A percentile compares a stretch with the other conserved stretches of the same genome.
These are phyloP conservation scores for Taphrina flavorubra DNA, from an alignment of 1,139 yeast genomes.

Conservation along the genomic window DNA sequence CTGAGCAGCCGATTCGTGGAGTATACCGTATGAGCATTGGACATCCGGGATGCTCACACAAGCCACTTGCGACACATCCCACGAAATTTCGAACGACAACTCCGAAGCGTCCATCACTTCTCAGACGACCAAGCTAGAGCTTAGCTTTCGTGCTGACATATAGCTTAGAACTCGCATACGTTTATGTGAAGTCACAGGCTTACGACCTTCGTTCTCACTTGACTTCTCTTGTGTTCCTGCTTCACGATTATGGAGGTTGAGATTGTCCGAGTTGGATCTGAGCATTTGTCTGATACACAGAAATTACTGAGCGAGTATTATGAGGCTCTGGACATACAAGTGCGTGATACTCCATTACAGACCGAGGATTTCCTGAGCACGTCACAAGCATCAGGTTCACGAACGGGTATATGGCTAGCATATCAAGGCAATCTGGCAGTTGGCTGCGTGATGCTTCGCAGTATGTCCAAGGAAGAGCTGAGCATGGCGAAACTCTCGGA, in stretches of 20 bases:
- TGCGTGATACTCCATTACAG: conserved; percentile 31
- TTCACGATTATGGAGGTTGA: neutral
- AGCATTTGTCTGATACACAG: conserved; percentile 9
- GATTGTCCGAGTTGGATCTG: conserved; percentile 7
- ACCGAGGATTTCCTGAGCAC: conserved; percentile 6
- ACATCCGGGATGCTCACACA: neutral
- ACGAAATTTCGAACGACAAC: neutral
- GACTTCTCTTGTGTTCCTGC: no score
- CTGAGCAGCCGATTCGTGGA: neutral
- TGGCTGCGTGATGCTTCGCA: conserved; percentile 29
- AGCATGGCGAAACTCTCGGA: conserved; percentile 8
- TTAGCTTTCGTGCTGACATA: no score
- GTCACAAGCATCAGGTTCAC: conserved; percentile 4
- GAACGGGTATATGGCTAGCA: conserved; percentile 23
- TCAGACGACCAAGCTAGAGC: no score
- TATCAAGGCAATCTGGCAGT: conserved; percentile 24
- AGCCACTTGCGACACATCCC: neutral
- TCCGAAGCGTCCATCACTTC: no score
- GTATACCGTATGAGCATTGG: neutral
- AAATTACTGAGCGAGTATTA: conserved; percentile 30
- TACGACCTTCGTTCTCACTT: no score
- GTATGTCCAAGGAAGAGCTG: conserved; percentile 1
- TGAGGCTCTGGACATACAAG: conserved; percentile 19
- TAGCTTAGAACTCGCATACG: no score
- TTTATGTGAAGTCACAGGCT: no score